phyloP scores from a whole-genome alignment of 2,329 filamentous ascomycete species.

The Chaetoscypha palmicola region DNA sequence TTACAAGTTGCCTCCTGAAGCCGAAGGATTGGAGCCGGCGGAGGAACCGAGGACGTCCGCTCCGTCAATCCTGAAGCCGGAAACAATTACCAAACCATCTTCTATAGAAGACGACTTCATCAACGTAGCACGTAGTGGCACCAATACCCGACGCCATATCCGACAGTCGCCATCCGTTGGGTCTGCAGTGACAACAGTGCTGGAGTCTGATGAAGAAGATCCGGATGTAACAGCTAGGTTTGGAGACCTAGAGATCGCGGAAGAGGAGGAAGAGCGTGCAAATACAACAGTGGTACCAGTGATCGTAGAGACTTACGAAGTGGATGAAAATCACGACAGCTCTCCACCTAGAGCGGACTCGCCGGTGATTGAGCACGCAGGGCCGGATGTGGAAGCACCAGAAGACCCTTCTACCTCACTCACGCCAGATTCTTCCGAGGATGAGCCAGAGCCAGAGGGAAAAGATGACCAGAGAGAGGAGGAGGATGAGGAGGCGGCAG shows the following conservation, averaged over 20 bases:
- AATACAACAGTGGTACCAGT: conserved; percentile 24
- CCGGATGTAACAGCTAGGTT: conserved; percentile 41
- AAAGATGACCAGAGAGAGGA: conserved; percentile 1
- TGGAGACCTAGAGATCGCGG: conserved; percentile 41
- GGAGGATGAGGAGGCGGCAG: conserved; percentile 2
- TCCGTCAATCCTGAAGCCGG: conserved; percentile 33
- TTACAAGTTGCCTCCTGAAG: conserved; percentile 90
- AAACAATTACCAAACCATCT: conserved; percentile 23
- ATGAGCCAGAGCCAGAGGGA: conserved; percentile 4
- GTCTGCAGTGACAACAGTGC: conserved; percentile 71
- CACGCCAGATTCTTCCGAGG: conserved; percentile 5
- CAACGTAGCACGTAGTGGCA: conserved; percentile 42
- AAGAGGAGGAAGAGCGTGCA: conserved; percentile 30
- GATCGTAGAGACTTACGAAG: conserved; percentile 28
- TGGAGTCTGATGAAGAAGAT: conserved; percentile 77
- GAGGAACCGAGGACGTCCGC: conserved; percentile 36
- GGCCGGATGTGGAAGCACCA: not conserved
- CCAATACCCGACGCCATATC: conserved; percentile 75
- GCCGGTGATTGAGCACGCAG: conserved; percentile 1
- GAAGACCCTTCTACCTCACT: conserved; percentile 1
- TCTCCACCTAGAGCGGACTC: conserved; percentile 5
- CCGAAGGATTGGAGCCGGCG: conserved; percentile 67
- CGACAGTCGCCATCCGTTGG: conserved; percentile 74
- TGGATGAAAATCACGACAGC: conserved; percentile 18
- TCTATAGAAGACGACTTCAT: conserved; percentile 45